Evolutionary conservation across 2,329 filamentous ascomycete genomes (phyloP).

Genomic region (Sporothrix luriei): DNA sequence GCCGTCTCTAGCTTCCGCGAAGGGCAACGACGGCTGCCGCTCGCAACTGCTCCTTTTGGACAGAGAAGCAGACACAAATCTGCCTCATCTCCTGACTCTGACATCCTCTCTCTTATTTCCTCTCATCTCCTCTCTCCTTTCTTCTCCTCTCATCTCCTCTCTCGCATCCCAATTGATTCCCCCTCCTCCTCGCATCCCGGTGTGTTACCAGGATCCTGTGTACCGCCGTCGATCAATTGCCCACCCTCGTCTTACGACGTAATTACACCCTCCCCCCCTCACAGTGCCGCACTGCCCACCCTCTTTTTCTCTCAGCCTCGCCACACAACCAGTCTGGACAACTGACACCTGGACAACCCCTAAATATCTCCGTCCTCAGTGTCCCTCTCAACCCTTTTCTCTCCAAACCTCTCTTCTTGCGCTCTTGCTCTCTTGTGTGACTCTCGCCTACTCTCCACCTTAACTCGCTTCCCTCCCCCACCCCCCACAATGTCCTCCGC

Average conservation of each 20-base stretch:
- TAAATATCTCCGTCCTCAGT: not conserved
- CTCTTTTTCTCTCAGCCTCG: conserved; percentile 29
- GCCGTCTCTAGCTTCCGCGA: conserved; percentile 1
- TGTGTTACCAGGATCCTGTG: conserved; percentile 18
- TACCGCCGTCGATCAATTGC: conserved; percentile 13
- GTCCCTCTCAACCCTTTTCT: not conserved
- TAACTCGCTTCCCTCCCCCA: not conserved
- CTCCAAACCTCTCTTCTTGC: not conserved
- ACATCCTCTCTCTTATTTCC: conserved; percentile 1
- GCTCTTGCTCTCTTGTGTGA: not conserved
- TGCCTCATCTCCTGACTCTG: not conserved
- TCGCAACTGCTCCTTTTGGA: not conserved
- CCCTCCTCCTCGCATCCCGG: not conserved
- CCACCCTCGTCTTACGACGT: not conserved
- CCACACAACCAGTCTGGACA: not conserved
- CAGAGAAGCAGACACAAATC: not conserved
- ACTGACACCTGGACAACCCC: not conserved
- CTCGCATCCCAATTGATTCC: not conserved
- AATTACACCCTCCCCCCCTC: not conserved
- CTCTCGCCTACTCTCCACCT: not conserved
- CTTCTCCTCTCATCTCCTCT: not conserved
- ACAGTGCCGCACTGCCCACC: conserved; percentile 24
- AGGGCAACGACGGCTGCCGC: not conserved
- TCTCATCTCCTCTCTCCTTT: not conserved
- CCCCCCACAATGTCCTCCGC: conserved; percentile 31